Base-by-base conservation (phyloP, 495 filamentous ascomycete genomes). In the Aspergillus biplanus region DNA sequence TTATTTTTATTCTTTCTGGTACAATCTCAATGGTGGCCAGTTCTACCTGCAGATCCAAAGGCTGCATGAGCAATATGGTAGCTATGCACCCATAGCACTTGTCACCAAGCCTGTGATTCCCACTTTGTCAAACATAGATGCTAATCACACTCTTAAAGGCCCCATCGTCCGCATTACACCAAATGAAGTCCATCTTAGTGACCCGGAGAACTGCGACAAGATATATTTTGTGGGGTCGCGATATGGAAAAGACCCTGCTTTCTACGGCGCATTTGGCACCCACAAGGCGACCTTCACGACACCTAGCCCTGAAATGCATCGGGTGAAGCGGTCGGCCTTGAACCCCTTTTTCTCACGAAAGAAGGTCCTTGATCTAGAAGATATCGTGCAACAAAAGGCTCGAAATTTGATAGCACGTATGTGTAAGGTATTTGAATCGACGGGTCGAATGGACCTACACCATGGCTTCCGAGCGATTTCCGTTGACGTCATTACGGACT, bases 401-500 rank as follows among this genome's bases (percentile, higher is more conserved):
- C 32, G 52, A 18, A 58, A 58, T 39, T 39, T 68, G 33, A 33
- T 68, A 1, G 13, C 15, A 3, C 66, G 66, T 18, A 68, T 65
- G 66, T 46, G 33, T 9, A 50, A 52, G 16, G 63, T 63, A 6
- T 65, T 68, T 27, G 56, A 47, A 31, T 47, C 62, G 12, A 47
- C 59, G 13, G 63, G 66, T n/a, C n/a, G 12, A 13, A 61, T 68
- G 18, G 66, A 68, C 34, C 56, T 68, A 7, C 66, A 68, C 32
- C 34, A 65, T n/a, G 75, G 65, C 46, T 71, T 75, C 64, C 59
- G 69, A 32, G 72, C 73, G 32, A 42, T 82, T 6, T 73, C 80
- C n/a, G 68, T 70, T 18, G 80, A 83, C 57, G 68, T 82, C 48
- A 74, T 82, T 35, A 78, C 73, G 27, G 73, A 79, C 58, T 83